Evolutionary conservation across 345 rosid species (phyloP).

Genomic region (Hibiscus tridactylites): DNA sequence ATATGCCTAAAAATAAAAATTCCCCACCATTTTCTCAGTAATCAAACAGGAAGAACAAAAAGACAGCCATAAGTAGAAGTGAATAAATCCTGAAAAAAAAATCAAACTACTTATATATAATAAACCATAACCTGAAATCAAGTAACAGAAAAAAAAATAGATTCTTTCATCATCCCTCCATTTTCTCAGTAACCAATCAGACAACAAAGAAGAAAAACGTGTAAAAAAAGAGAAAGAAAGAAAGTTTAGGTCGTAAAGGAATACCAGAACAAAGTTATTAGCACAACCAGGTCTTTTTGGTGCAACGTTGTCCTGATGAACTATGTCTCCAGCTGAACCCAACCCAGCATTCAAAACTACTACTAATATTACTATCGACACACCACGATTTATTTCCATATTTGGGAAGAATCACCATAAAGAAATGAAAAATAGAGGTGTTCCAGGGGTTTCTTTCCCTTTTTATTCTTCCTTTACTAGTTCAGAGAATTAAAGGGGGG

Average conservation of each 20-base stretch:
- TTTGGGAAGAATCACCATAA: not conserved
- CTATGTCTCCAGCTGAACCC: slow-evolving; percentile 72
- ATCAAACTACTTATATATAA: not conserved
- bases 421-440: not conserved
- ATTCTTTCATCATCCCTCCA: not conserved
- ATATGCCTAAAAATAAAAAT: not conserved
- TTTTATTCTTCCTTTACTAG: not conserved
- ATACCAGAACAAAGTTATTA: slow-evolving; percentile 89
- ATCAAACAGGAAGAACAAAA: slow-evolving; percentile 8
- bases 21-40: not conserved
- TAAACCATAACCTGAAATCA: not conserved
- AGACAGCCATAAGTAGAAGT: not conserved
- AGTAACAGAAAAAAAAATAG: not conserved
- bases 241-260: not conserved
- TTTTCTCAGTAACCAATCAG: not conserved
- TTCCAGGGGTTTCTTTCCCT: not conserved
- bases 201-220: not conserved
- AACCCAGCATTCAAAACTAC: slow-evolving; percentile 27
- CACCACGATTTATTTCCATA: slow-evolving; percentile 12
- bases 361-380: slow-evolving; percentile 11
- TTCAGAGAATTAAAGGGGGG: slow-evolving; percentile 12
- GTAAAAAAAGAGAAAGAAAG: not conserved
- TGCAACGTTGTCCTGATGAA: slow-evolving; percentile 70
- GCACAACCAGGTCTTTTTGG: slow-evolving; percentile 81
- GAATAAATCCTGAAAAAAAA: not conserved